Evolutionary conservation across 2,329 filamentous ascomycete species (phyloP).

Genomic region (Aspergillus sp.): DNA sequence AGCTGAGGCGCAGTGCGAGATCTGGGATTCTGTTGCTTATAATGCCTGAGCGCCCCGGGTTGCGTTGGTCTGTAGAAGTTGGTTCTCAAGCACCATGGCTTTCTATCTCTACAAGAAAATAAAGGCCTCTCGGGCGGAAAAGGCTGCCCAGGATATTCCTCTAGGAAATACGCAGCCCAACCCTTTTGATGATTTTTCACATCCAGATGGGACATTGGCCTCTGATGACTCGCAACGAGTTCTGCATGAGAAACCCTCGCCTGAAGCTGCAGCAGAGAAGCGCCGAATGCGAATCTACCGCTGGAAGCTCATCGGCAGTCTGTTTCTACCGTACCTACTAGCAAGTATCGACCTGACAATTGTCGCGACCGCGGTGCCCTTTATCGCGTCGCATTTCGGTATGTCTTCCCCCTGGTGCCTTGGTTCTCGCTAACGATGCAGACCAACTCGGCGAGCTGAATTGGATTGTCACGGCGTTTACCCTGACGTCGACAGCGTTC

Average conservation of each 20-base stretch:
- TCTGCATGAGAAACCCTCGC: not conserved
- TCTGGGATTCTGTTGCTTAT: not conserved
- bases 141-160: not conserved
- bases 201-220: not conserved
- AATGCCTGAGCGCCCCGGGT: not conserved
- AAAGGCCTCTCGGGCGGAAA: not conserved
- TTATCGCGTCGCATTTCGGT: conserved; percentile 66
- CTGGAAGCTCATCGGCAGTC: conserved; percentile 59
- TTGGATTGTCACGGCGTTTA: conserved; percentile 70
- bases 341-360: conserved; percentile 66
- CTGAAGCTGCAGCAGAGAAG: conserved; percentile 22
- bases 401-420: conserved; percentile 16
- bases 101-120: not conserved
- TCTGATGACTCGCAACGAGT: not conserved
- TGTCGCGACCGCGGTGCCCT: conserved; percentile 59
- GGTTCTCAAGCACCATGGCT: not conserved
- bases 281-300: conserved; percentile 48
- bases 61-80: not conserved
- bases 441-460: conserved; percentile 60
- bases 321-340: conserved; percentile 61
- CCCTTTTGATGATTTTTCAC: not conserved
- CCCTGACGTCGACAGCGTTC: conserved; percentile 65
- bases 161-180: not conserved
- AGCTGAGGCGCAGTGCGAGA: not conserved
- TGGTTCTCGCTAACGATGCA: conserved; percentile 17